Evolutionary conservation across 2,329 filamentous ascomycete genomes (phyloP).

Genomic region (Decorospora gaudefroyi): DNA sequence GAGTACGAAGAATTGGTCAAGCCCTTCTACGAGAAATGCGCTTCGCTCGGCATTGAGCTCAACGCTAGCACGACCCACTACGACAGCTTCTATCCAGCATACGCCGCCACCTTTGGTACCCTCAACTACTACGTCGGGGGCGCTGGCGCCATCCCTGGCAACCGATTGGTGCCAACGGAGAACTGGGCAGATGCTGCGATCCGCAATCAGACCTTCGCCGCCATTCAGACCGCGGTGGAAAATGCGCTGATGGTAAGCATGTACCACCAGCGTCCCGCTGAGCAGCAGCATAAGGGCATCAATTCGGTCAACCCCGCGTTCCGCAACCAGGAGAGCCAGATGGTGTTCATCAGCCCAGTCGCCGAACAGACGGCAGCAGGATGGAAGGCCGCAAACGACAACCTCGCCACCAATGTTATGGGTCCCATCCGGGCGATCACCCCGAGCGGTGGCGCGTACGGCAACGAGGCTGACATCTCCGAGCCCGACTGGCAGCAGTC

Average conservation of each 20-base stretch:
- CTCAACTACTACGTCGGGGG: slow-evolving; percentile 37
- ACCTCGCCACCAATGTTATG: slow-evolving; percentile 30
- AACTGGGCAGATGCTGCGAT: slow-evolving; percentile 38
- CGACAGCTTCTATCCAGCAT: slow-evolving; percentile 38
- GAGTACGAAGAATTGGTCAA: slow-evolving; percentile 31
- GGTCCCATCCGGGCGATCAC: slow-evolving; percentile 30
- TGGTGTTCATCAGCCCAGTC: slow-evolving; percentile 30
- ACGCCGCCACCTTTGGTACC: slow-evolving; percentile 34
- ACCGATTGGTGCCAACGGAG: slow-evolving; percentile 43
- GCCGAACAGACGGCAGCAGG: slow-evolving; percentile 27
- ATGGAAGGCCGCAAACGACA: slow-evolving; percentile 26
- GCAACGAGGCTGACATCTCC: slow-evolving; percentile 49
- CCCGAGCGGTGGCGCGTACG: slow-evolving; percentile 41
- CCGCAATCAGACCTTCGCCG: slow-evolving; percentile 34
- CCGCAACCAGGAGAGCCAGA: slow-evolving; percentile 31
- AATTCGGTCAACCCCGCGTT: slow-evolving; percentile 42
- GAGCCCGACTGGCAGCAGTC: slow-evolving; percentile 48
- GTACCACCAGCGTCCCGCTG: slow-evolving; percentile 35
- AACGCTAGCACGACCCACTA: slow-evolving; percentile 28
- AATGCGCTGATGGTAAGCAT: slow-evolving; percentile 25
- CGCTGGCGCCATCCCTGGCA: slow-evolving; percentile 37
- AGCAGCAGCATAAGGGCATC: slow-evolving; percentile 22
- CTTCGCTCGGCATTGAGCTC: slow-evolving; percentile 32
- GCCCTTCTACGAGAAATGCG: slow-evolving; percentile 32
- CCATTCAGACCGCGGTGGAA: slow-evolving; percentile 30